Percentiles rank a stretch among this genome's conserved stretches.
Evolutionary conservation across 2,329 filamentous ascomycete species (phyloP).

Genomic region (Claviceps sp.): DNA sequence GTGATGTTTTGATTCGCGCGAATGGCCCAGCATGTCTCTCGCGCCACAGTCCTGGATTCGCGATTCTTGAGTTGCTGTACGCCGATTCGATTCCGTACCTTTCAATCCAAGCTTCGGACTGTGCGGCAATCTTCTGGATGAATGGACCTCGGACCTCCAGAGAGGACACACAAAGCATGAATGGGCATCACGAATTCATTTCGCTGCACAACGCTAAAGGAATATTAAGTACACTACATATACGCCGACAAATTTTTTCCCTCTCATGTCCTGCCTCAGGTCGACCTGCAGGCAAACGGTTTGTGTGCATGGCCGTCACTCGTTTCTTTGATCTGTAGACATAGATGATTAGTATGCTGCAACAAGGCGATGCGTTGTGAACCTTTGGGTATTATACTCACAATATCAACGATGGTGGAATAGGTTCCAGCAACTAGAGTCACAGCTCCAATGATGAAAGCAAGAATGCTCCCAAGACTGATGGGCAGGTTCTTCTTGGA

Average conservation of each 20-base stretch:
- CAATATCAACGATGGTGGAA: conserved; percentile 14
- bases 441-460: conserved; percentile 13
- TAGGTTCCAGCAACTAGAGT: conserved; percentile 14
- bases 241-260: not conserved
- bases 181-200: not conserved
- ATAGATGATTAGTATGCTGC: not conserved
- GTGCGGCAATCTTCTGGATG: not conserved
- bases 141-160: not conserved
- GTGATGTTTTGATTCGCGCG: no score
- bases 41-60: no score
- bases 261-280: conserved; percentile 1
- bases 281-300: conserved; percentile 10
- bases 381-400: conserved; percentile 6
- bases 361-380: not conserved
- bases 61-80: no score
- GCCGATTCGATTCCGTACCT: no score
- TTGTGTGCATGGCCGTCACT: conserved; percentile 7
- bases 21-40: no score
- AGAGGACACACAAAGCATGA: not conserved
- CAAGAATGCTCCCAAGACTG: conserved; percentile 7
- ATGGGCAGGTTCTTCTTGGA: conserved; percentile 13
- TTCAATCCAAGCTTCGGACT: no score
- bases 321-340: conserved; percentile 10
- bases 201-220: not conserved
- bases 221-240: not conserved